phyloP scores from a whole-genome alignment of 192 early-diverging fungal genomes.

The Backusella sp. region DNA sequence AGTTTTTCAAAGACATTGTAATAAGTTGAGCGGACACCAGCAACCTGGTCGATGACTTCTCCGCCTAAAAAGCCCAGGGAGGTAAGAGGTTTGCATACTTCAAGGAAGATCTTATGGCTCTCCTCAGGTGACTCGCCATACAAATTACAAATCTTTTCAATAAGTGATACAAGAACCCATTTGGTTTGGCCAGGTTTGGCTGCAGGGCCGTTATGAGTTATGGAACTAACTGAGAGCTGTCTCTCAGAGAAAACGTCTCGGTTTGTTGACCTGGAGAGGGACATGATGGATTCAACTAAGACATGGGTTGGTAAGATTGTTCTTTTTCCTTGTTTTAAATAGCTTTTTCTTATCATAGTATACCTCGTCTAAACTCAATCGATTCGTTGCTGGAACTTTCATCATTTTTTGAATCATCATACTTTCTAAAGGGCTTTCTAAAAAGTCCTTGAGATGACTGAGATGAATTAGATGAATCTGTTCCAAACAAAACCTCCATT shows the following conservation, averaged over 20 bases:
- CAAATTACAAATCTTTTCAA: conserved; percentile 86
- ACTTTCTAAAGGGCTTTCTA: background rate
- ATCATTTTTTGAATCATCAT: background rate
- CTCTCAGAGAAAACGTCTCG: background rate
- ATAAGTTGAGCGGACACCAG: conserved; percentile 74
- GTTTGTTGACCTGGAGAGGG: background rate
- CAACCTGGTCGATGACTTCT: conserved; percentile 66
- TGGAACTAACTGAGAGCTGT: background rate
- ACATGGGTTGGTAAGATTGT: background rate
- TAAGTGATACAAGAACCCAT: conserved; percentile 79
- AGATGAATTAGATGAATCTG: background rate
- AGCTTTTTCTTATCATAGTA: background rate
- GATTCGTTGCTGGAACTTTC: background rate
- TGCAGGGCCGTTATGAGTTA: background rate
- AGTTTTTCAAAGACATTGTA: conserved; percentile 83
- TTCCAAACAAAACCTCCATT: background rate
- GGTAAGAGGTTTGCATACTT: conserved; percentile 81
- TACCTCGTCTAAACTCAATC: background rate
- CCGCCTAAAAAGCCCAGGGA: conserved; percentile 78
- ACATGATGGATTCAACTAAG: conserved; percentile 1
- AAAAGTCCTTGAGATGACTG: background rate
- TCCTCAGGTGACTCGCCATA: conserved; percentile 83
- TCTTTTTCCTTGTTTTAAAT: background rate
- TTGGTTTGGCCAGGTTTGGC: conserved; percentile 57
- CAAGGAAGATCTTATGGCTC: conserved; percentile 82